A percentile compares a stretch with the other conserved stretches of the same genome.
Conservation (phyloP, 495 filamentous ascomycete genomes). For the Amorphotheca resinae region DNA sequence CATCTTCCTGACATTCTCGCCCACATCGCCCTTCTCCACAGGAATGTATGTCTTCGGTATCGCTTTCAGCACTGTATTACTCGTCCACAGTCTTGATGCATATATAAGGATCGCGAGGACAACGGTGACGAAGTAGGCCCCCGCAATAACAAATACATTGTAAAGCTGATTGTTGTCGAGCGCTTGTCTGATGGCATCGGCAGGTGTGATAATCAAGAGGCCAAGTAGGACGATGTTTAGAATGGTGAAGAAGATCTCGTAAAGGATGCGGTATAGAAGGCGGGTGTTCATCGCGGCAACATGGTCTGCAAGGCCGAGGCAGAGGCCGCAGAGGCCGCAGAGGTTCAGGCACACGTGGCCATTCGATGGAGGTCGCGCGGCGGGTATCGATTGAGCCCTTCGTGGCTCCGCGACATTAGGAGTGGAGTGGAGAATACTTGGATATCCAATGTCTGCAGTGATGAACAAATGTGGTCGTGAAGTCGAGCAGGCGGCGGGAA, state of each 20-base stretch:
- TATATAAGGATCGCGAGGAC: slow-evolving; percentile 66
- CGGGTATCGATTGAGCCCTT: no score
- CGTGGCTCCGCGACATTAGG: no score
- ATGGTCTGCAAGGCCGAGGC: slow-evolving; percentile 2
- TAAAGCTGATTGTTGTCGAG: slow-evolving; percentile 47
- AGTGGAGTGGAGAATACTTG: no score
- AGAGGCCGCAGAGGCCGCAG: neutral
- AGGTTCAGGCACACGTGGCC: neutral
- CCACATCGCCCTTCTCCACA: slow-evolving; percentile 65
- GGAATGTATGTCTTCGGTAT: slow-evolving; percentile 82
- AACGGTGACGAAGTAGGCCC: slow-evolving; percentile 64
- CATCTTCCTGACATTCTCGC: slow-evolving; percentile 57
- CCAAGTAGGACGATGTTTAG: slow-evolving; percentile 59
- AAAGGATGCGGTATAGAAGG: slow-evolving; percentile 59
- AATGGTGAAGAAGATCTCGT: slow-evolving; percentile 66
- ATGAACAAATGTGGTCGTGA: neutral
- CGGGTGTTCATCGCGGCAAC: slow-evolving; percentile 12
- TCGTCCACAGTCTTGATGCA: slow-evolving; percentile 76
- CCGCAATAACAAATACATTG: slow-evolving; percentile 76
- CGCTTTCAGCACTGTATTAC: slow-evolving; percentile 57
- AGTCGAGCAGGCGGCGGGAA: no score
- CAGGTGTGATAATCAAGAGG: slow-evolving; percentile 70
- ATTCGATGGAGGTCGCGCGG: no score
- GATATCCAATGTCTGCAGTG: neutral
- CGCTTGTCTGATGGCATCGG: slow-evolving; percentile 72